A percentile compares a stretch with the other conserved stretches of the same genome.
These are phyloP conservation scores for Saturnispora diversa DNA, from an alignment of 805 yeast genomes.

Conservation along the genomic window DNA sequence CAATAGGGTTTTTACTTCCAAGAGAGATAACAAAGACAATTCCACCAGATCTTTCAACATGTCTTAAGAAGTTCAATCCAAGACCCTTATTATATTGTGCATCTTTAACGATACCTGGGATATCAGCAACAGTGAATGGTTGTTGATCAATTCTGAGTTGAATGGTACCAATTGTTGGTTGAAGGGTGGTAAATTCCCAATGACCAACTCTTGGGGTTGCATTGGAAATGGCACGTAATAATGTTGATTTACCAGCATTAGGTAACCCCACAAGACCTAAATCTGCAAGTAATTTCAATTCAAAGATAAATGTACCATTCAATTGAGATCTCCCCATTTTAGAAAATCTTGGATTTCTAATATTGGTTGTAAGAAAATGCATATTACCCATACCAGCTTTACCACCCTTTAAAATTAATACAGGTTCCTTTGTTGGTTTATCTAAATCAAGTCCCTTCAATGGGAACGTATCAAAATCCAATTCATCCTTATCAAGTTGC, in stretches of 20 bases:
- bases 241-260: conserved; percentile 92
- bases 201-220: conserved; percentile 91
- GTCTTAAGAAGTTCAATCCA: conserved; percentile 89
- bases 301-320: conserved; percentile 63
- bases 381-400: conserved; percentile 93
- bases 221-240: conserved; percentile 75
- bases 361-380: conserved; percentile 79
- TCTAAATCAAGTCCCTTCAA: conserved; percentile 70
- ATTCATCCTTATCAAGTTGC: conserved; percentile 49
- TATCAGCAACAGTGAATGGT: conserved; percentile 90
- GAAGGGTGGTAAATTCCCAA: conserved; percentile 93
- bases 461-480: conserved; percentile 63
- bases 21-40: conserved; percentile 79
- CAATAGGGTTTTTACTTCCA: conserved; percentile 57
- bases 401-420: conserved; percentile 74
- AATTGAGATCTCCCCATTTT: conserved; percentile 70
- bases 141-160: conserved; percentile 52
- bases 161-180: conserved; percentile 88
- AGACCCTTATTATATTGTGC: conserved; percentile 82
- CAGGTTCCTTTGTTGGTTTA: conserved; percentile 54
- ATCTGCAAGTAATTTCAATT: conserved; percentile 84
- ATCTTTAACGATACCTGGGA: conserved; percentile 90
- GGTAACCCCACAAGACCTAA: conserved; percentile 92
- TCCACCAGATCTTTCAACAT: conserved; percentile 86
- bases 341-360: conserved; percentile 86